Base-by-base conservation (phyloP, 345 rosid species). In the Xanthoceras sorbifolium region DNA sequence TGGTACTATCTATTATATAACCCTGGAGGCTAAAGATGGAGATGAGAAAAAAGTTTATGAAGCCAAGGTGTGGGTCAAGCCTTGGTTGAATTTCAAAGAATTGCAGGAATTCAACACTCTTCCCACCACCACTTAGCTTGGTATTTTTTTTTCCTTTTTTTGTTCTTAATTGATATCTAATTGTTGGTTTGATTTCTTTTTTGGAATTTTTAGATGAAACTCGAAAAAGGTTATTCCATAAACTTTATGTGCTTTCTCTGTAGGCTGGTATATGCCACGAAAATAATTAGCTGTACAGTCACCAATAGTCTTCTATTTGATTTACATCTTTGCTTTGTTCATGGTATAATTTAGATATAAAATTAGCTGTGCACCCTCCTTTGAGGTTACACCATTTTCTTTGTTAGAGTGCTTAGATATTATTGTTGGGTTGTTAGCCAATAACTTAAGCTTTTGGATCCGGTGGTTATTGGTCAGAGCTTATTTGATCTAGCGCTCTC, bases 21-120 rank as follows among this genome's bases (percentile, higher is more conserved):
- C 96, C 0, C 11, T 95, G 66, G 98, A 92, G 87, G 99, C 84
- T 9, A 79, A 70, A 1, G 94, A 95, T 31, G 96, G 98, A 4
- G 91, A 82, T 38, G 71, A 82, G 73, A 82, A 79, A 54, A 89
- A 95, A 80, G 67, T 87, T 52, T 95, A 88, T 71, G 93, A 93
- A 85, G 99, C 97, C 69, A 92, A 95, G 85, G 86, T 95, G 55
- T 88, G 96, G 98, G 97, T 80, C 85, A 93, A 95, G 84, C 90
- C 90, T 23, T 95, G 99, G 99, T 23, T 82, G 85, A 80, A 95
- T 44, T 93, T 90, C 84, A 93, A 89, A 86, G 84, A 92, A 85
- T 81, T 93, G 75, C 90, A 92, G 76, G 90, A 85, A 9, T 95
- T 95, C 86, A 89, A 85, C 65, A 74, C 86, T 4, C 38, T 79